Evolutionary conservation across 495 filamentous ascomycete species (phyloP), one percentile per base, ranked within the genome.

Genomic region (Cercophora sp.): DNA sequence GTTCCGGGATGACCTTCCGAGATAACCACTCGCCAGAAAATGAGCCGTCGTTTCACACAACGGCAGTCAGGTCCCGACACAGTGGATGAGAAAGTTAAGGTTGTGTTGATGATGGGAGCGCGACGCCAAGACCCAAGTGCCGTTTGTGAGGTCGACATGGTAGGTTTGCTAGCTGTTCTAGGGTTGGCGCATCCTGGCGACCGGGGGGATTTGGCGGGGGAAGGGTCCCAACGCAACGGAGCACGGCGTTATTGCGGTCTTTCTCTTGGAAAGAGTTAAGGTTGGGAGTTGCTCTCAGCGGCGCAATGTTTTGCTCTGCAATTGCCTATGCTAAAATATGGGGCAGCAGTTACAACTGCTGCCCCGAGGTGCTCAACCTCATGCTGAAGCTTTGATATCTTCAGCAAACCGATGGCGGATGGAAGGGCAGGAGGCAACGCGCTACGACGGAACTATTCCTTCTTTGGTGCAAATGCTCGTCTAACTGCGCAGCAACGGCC

Each of bases 401-500:
- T n/a, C n/a, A n/a, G n/a, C n/a, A n/a, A n/a, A n/a, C n/a, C n/a
- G n/a, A n/a, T n/a, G n/a, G n/a, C n/a, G n/a, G n/a, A n/a, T n/a
- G n/a, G n/a, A n/a, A n/a, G n/a, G n/a, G n/a, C n/a, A n/a, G n/a
- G n/a, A n/a, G n/a, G n/a, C n/a, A n/a, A n/a, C n/a, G n/a, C n/a
- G n/a, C n/a, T n/a, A n/a, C n/a, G n/a, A n/a, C n/a, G n/a, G n/a
- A n/a, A n/a, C n/a, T n/a, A n/a, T n/a, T n/a, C n/a, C n/a, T n/a
- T n/a, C 36, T 53, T 57, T 57, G 43, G 19, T 53, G 50, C 55
- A 53, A 52, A 39, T 27, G 25, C 44, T 44, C 55, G 55, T 48
- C 43, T 48, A 53, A 48, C 22, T 42, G 42, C 48, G 52, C 34
- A 40, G 23, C 40, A 23, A 22, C 18, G 15, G 20, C 20, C 19